Percentiles rank a stretch among this genome's conserved stretches.
These are phyloP conservation scores for Ophiostoma sp. DNA, from an alignment of 2,329 filamentous ascomycete genomes.

Conservation along the genomic window DNA sequence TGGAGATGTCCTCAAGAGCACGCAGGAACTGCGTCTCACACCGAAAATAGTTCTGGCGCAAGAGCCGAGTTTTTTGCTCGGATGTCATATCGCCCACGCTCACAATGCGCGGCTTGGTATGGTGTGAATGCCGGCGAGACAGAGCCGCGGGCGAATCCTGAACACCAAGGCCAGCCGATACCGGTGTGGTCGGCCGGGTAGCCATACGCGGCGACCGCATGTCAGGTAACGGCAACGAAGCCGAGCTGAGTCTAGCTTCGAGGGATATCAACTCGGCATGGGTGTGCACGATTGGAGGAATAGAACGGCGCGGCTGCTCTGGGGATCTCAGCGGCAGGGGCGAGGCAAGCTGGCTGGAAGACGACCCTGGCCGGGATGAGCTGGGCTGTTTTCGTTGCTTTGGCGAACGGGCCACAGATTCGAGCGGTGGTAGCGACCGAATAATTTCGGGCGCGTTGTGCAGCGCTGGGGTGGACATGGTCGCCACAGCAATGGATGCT, in stretches of 20 bases:
- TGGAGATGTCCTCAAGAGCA: constrained; percentile 77
- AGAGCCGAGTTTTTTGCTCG: constrained; percentile 62
- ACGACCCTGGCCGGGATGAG: constrained; percentile 24
- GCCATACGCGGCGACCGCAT: constrained; percentile 47
- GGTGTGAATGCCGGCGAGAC: constrained; percentile 48
- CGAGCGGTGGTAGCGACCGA: constrained; percentile 17
- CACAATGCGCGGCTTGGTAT: constrained; percentile 51
- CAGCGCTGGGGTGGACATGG: constrained; percentile 24
- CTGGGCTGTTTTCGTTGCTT: constrained; percentile 19
- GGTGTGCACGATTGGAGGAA: constrained; percentile 42
- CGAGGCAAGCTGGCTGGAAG: constrained; percentile 36
- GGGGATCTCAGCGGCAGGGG: constrained; percentile 28
- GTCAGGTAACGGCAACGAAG: constrained; percentile 61
- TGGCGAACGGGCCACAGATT: constrained; percentile 15
- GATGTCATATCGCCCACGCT: constrained; percentile 57
- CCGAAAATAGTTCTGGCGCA: constrained; percentile 77
- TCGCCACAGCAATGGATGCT: not conserved
- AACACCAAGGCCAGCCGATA: constrained; percentile 43
- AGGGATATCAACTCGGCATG: constrained; percentile 35
- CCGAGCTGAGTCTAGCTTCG: constrained; percentile 61
- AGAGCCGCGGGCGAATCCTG: constrained; percentile 39
- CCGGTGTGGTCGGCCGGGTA: constrained; percentile 53
- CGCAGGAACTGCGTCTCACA: constrained; percentile 75
- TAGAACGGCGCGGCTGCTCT: constrained; percentile 6
- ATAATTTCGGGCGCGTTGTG: constrained; percentile 22